A percentile compares a stretch with the other conserved stretches of the same genome.
phyloP scores from a whole-genome alignment of 2,329 filamentous ascomycete genomes.

The Myriangium duriaei region DNA sequence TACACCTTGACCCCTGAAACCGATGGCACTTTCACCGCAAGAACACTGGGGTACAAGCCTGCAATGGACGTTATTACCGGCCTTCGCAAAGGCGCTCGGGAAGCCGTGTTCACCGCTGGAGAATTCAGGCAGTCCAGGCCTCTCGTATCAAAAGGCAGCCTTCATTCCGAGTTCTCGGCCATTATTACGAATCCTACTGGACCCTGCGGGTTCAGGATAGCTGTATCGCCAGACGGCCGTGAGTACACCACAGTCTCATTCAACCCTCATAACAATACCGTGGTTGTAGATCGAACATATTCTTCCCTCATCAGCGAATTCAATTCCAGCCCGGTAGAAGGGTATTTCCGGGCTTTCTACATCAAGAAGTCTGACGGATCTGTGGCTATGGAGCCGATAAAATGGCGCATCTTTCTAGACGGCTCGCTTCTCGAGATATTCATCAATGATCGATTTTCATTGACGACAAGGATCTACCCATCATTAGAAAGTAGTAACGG shows the following conservation, averaged over 20 bases:
- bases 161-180: slow-evolving; percentile 21
- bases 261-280: slow-evolving; percentile 31
- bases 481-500: slow-evolving; percentile 30
- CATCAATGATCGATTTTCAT: slow-evolving; percentile 30
- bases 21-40: slow-evolving; percentile 27
- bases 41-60: slow-evolving; percentile 32
- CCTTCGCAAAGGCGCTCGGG: slow-evolving; percentile 22
- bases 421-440: slow-evolving; percentile 36
- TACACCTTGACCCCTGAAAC: slow-evolving; percentile 21
- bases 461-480: slow-evolving; percentile 35
- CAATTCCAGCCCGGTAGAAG: slow-evolving; percentile 31
- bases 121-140: slow-evolving; percentile 18
- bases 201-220: slow-evolving; percentile 30
- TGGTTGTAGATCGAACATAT: slow-evolving; percentile 33
- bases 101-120: slow-evolving; percentile 19
- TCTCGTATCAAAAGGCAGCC: slow-evolving; percentile 12
- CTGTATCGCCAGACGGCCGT: slow-evolving; percentile 29
- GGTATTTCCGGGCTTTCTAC: slow-evolving; percentile 35
- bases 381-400: slow-evolving; percentile 25
- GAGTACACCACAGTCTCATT: slow-evolving; percentile 36
- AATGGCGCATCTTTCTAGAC: slow-evolving; percentile 35
- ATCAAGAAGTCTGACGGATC: slow-evolving; percentile 16
- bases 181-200: slow-evolving; percentile 27
- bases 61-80: slow-evolving; percentile 32
- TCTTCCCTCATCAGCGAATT: slow-evolving; percentile 32